Conservation (phyloP, 1,284 basidiomycete species). For the Rhodotorula sp. region DNA sequence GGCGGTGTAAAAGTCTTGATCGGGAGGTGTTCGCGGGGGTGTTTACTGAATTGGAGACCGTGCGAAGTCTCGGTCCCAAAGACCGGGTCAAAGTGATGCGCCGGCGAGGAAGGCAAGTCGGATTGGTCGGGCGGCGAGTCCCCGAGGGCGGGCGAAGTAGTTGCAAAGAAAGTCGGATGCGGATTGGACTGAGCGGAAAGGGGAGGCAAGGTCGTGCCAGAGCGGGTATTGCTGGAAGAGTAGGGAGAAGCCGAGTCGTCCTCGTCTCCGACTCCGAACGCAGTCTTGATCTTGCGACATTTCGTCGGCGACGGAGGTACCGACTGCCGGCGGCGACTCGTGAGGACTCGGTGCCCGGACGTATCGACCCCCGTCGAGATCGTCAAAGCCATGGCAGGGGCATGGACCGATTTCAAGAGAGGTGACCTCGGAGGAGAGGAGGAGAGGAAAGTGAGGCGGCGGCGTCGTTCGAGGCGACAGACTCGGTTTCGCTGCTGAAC, state of each 20-base stretch:
- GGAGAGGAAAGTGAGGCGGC: background rate
- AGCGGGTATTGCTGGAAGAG: background rate
- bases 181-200: too few relatives aligned
- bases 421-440: background rate
- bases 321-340: slow-evolving; percentile 1
- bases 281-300: background rate
- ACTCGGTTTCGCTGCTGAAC: too few relatives aligned
- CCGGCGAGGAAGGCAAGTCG: background rate
- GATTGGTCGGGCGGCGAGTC: background rate
- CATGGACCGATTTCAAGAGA: background rate
- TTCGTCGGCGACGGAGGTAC: background rate
- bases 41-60: background rate
- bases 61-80: background rate
- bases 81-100: background rate
- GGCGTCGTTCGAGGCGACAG: background rate
- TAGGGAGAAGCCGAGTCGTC: background rate
- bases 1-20: slow-evolving; percentile 13
- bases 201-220: background rate
- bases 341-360: slow-evolving; percentile 8
- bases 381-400: background rate
- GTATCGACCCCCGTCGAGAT: slow-evolving; percentile 12
- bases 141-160: background rate
- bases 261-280: slow-evolving; percentile 12
- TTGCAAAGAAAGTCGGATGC: background rate
- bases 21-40: slow-evolving; percentile 1